Conservation (phyloP, 345 rosid genomes). For the Populus pruinosa region DNA sequence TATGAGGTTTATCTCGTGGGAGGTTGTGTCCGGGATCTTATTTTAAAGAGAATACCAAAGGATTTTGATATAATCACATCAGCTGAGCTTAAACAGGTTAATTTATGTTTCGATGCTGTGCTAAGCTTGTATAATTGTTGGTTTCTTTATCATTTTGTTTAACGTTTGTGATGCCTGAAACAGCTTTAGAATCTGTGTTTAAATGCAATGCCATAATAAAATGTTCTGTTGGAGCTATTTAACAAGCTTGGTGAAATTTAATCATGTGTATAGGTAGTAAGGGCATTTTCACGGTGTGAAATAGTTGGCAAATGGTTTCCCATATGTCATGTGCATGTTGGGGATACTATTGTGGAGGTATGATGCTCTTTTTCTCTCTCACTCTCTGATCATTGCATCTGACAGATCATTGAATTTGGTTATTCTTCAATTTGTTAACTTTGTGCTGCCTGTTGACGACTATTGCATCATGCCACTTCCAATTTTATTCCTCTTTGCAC, state of each 20-base stretch:
- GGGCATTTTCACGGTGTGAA: conserved; percentile 45
- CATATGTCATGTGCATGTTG: conserved; percentile 59
- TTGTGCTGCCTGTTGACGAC: background rate
- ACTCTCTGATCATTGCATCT: background rate
- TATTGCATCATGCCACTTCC: background rate
- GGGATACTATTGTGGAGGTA: conserved; percentile 55
- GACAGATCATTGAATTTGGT: background rate
- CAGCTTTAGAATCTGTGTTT: background rate
- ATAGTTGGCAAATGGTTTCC: conserved; percentile 71
- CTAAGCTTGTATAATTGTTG: background rate
- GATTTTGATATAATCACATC: conserved; percentile 91
- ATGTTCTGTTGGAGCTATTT: background rate
- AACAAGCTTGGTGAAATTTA: background rate
- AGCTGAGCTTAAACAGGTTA: conserved; percentile 84
- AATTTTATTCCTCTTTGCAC: background rate
- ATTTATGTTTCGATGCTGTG: background rate
- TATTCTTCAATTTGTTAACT: background rate
- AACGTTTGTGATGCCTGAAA: background rate
- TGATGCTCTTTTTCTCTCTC: background rate
- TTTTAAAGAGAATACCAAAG: conserved; percentile 70
- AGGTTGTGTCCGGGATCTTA: conserved; percentile 95
- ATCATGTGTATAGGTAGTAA: conserved; percentile 37
- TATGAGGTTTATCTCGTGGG: conserved; percentile 90
- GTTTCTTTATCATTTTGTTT: background rate
- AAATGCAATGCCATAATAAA: background rate